A percentile compares a stretch with the other conserved stretches of the same genome.
phyloP scores from a whole-genome alignment of 1,139 yeast genomes.

The Yamadazyma sp. region DNA sequence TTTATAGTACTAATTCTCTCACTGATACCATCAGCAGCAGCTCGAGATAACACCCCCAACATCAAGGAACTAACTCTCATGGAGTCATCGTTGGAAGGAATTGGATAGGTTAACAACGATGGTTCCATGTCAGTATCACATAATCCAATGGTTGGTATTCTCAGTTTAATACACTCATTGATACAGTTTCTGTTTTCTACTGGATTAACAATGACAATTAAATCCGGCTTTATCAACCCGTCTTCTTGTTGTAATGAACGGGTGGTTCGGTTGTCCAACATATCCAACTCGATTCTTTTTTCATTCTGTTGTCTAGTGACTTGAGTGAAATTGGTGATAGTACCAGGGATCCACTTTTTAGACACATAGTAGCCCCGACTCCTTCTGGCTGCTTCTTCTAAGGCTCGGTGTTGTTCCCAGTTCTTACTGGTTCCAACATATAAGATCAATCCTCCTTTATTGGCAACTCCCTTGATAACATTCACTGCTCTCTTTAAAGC shows the following conservation, averaged over 20 bases:
- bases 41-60: constrained; percentile 78
- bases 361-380: constrained; percentile 79
- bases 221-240: constrained; percentile 75
- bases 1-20: constrained; percentile 48
- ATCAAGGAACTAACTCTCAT: constrained; percentile 76
- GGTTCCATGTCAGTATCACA: constrained; percentile 95
- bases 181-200: constrained; percentile 81
- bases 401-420: constrained; percentile 61
- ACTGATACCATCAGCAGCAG: constrained; percentile 76
- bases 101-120: constrained; percentile 83
- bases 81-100: constrained; percentile 97
- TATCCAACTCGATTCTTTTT: constrained; percentile 46
- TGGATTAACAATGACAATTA: constrained; percentile 84
- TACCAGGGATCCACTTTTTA: constrained; percentile 93
- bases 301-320: constrained; percentile 69
- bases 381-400: constrained; percentile 78
- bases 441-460: constrained; percentile 79
- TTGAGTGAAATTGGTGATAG: constrained; percentile 80
- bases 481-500: constrained; percentile 77
- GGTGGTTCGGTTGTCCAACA: constrained; percentile 49
- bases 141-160: constrained; percentile 91
- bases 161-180: constrained; percentile 74
- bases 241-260: constrained; percentile 50
- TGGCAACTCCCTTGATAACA: constrained; percentile 77
- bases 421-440: constrained; percentile 85